Evolutionary conservation across 1,284 basidiomycete species (phyloP), one percentile per base, ranked within the genome.

Genomic region (Cryptococcus sp.): DNA sequence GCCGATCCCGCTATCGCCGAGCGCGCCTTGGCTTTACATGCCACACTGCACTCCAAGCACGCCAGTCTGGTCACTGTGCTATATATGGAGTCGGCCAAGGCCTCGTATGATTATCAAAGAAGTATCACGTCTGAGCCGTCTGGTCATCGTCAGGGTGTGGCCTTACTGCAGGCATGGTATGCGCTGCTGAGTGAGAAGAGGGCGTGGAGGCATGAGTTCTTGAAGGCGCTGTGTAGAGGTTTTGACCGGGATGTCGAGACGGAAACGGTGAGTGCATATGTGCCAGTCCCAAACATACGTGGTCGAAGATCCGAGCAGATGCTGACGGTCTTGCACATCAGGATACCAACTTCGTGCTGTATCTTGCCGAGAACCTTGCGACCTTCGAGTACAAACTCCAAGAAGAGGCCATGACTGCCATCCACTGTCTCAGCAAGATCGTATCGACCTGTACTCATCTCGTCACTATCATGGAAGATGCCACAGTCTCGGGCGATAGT

Each of bases 291-390:
- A 13, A 19, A 25, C 20, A 15, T 48, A 20, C 11, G 47, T 6
- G 31, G 40, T 42, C 0, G 23, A 44, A n/a, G n/a, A n/a, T n/a
- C n/a, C n/a, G n/a, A n/a, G n/a, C 15, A 31, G 45, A 20, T 15
- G n/a, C 52, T 35, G 31, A 35, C 10, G 4, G 31, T 35, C 8
- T 35, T 35, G 15, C 31, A 16, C 20, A 23, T 48, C 27, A 64
- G 59, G 88, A 93, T 66, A 82, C 93, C 31, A 85, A 88, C 31
- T 91, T 98, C 67, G 84, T 84, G 0, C 87, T 92, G 48, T 99
- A 91, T 78, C 88, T 98, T 82, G 89, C 91, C 0, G 96, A 99
- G 76, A 97, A 96, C 71, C 87, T 99, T 58, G 85, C 92, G 0
- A 82, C 87, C 1, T 85, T 99, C 58, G 93, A 97, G 50, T 98